Conservation (phyloP, 345 rosid genomes). For the Diplotaxis tenuifolia region DNA sequence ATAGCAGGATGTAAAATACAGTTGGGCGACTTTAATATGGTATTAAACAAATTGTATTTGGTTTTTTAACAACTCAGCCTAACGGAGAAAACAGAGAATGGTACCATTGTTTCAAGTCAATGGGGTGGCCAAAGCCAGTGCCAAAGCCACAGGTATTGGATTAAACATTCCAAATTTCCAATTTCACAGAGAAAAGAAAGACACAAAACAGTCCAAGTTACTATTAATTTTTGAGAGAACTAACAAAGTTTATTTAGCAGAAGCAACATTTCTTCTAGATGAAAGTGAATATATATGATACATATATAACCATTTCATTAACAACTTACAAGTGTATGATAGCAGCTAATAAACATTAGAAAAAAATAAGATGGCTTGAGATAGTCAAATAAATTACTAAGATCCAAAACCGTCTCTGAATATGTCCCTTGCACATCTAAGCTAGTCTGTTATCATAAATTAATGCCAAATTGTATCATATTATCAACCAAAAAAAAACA, state of each 20-base stretch:
- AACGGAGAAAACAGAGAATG: slow-evolving; percentile 27
- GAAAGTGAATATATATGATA: slow-evolving; percentile 35
- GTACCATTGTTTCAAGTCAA: slow-evolving; percentile 29
- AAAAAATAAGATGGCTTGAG: slow-evolving; percentile 32
- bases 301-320: slow-evolving; percentile 24
- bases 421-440: neutral
- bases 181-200: neutral
- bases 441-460: neutral
- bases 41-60: neutral
- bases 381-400: slow-evolving; percentile 21
- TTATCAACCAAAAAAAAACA: neutral
- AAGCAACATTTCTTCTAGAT: slow-evolving; percentile 40
- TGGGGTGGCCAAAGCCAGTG: slow-evolving; percentile 16
- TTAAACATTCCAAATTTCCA: slow-evolving; percentile 12
- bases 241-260: slow-evolving; percentile 20
- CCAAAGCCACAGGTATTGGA: slow-evolving; percentile 11
- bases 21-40: neutral
- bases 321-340: slow-evolving; percentile 33
- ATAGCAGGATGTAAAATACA: neutral
- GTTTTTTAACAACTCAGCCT: slow-evolving; percentile 24
- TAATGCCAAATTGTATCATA: neutral
- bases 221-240: neutral
- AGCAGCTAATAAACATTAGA: neutral
- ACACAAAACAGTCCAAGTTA: neutral
- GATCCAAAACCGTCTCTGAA: slow-evolving; percentile 26